Percentiles rank a stretch among this genome's conserved stretches.
phyloP scores from a whole-genome alignment of 1,284 basidiomycete species.

The Melampsora americana region DNA sequence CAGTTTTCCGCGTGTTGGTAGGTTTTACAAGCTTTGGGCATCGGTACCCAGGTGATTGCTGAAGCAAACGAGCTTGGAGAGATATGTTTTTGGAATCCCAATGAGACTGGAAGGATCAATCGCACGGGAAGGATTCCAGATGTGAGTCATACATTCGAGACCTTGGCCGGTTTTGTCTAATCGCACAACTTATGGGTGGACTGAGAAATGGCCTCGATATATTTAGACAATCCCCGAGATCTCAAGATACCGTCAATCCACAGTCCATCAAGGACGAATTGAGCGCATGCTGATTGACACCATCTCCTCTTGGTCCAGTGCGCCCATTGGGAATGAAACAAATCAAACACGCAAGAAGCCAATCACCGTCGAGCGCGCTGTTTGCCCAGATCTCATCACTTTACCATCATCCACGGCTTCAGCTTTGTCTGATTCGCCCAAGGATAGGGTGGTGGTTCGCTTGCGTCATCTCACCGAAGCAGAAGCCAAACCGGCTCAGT shows the following conservation, averaged over 20 bases:
- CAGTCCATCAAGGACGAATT: constrained; percentile 43
- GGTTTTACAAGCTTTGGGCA: constrained; percentile 41
- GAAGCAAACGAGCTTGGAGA: constrained; percentile 34
- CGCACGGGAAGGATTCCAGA: constrained; percentile 40
- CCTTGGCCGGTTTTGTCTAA: background rate
- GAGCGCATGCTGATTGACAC: constrained; percentile 44
- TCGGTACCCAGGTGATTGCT: constrained; percentile 24
- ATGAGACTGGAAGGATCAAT: constrained; percentile 19
- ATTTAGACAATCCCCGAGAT: constrained; percentile 39
- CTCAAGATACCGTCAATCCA: constrained; percentile 34
- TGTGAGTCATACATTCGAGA: background rate
- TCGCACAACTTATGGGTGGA: background rate
- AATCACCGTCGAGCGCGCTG: constrained; percentile 33
- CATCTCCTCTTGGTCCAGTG: constrained; percentile 40
- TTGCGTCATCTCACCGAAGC: constrained; percentile 51
- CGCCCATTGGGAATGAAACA: background rate
- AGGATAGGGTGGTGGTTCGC: constrained; percentile 46
- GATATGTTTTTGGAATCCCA: constrained; percentile 43
- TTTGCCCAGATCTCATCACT: constrained; percentile 40
- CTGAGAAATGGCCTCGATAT: background rate
- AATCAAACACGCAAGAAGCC: background rate
- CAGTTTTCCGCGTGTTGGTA: background rate
- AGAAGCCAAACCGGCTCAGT: constrained; percentile 50
- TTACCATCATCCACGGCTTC: constrained; percentile 22
- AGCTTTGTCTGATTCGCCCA: constrained; percentile 23